Evolutionary conservation across 768 basidiomycete genomes (phyloP), one percentile per base, ranked within the genome.

Genomic region (Termitomyces sp.): DNA sequence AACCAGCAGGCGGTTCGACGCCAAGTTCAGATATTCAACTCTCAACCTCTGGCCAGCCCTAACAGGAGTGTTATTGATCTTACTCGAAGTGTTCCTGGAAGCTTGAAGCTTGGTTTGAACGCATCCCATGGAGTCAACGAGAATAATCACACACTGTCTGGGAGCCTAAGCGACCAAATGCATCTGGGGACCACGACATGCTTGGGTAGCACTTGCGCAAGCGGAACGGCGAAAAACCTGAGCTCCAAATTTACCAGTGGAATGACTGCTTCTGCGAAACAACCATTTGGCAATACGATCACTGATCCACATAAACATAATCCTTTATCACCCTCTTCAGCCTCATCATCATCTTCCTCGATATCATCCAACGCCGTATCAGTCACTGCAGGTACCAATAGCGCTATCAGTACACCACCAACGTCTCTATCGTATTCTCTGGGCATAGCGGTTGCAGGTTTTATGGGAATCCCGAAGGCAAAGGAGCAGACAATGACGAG

Each of bases 21-120:
- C 22, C 85, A 88, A 54, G 89, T 91, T 40, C 86, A 91, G 63
- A 92, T 91, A 33, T 89, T 90, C 62, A 80, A 88, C 64, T 92
- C 90, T 3, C 90, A 92, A 65, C 90, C 90, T 29, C 67, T 92
- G 23, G 70, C 84, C 5, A 89, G 86, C 62, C 81, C 81, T 13
- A 70, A 72, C 18, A 65, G 74, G 45, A 74, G 72, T 58, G 56
- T 48, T 12, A 22, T 63, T 31, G 70, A 71, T n/a, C 58, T 68
- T 32, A 65, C 68, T 60, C 61, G 64, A 40, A 64, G 56, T 46
- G 61, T 63, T 16, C 66, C 64, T 50, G 60, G 65, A 27, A 66
- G 64, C 46, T 53, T 64, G 36, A 70, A 69, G 50, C 60, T 67
- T 20, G 67, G 68, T 56, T 20, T 50, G 12, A 62, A 61, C 53